Evolutionary conservation across 441 rosid species (phyloP).

Genomic region (Viola pubescens): DNA sequence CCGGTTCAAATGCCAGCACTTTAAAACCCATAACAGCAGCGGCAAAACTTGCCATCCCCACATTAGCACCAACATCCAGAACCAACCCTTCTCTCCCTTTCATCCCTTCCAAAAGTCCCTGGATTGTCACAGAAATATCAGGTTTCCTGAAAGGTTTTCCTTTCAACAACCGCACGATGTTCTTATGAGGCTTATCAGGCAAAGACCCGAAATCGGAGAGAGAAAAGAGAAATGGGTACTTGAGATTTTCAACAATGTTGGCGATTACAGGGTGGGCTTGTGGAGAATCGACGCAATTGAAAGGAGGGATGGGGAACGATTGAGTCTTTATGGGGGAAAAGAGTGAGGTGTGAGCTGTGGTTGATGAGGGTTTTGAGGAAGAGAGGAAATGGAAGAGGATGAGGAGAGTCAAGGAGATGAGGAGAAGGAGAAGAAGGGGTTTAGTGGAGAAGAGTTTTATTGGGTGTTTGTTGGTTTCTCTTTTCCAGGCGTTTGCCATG

Average conservation of each 20-base stretch:
- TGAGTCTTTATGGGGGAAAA: slow-evolving; percentile 27
- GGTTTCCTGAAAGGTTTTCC: slow-evolving; percentile 87
- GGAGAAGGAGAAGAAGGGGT: slow-evolving; percentile 25
- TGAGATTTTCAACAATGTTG: slow-evolving; percentile 76
- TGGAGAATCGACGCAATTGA: slow-evolving; percentile 63
- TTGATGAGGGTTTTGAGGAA: slow-evolving; percentile 21
- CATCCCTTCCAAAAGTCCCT: slow-evolving; percentile 48
- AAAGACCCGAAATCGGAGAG: slow-evolving; percentile 78
- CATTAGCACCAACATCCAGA: slow-evolving; percentile 91
- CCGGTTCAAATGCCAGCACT: slow-evolving; percentile 84
- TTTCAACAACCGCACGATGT: slow-evolving; percentile 78
- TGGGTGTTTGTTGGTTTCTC: slow-evolving; percentile 36
- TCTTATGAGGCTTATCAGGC: slow-evolving; percentile 91
- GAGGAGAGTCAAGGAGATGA: slow-evolving; percentile 22
- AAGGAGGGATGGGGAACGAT: slow-evolving; percentile 39
- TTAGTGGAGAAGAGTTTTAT: slow-evolving; percentile 36
- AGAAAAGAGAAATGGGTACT: slow-evolving; percentile 67
- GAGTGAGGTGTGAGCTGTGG: slow-evolving; percentile 13
- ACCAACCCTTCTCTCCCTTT: slow-evolving; percentile 43
- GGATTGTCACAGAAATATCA: slow-evolving; percentile 77
- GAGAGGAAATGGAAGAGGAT: slow-evolving; percentile 29
- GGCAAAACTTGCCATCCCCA: slow-evolving; percentile 94
- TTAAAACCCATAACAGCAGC: slow-evolving; percentile 88
- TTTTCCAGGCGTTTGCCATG: slow-evolving; percentile 89
- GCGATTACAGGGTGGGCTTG: slow-evolving; percentile 87